A percentile compares a stretch with the other conserved stretches of the same genome.
Evolutionary conservation across 2,329 filamentous ascomycete genomes (phyloP).

Genomic region (Pseudocercospora pini-densiflorae): DNA sequence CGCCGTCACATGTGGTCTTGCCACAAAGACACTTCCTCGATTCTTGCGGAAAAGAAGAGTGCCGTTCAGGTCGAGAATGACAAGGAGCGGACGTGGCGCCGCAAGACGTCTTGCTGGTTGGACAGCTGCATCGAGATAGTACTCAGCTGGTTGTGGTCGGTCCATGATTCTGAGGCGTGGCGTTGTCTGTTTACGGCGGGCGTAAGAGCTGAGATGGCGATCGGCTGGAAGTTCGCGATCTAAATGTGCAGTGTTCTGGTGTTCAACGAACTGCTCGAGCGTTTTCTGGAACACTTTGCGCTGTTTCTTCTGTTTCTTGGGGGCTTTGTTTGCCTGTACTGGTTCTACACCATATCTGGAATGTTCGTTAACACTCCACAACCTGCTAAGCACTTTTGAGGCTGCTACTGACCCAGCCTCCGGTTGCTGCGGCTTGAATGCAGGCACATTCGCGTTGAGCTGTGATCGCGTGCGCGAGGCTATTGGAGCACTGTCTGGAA

Average conservation of each 20-base stretch:
- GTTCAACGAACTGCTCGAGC: background rate
- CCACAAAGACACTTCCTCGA: conserved; percentile 42
- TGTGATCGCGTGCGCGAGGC: background rate
- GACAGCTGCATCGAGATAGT: conserved; percentile 28
- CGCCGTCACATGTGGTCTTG: conserved; percentile 67
- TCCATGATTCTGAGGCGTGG: conserved; percentile 16
- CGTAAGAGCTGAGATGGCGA: background rate
- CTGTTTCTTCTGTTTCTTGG: background rate
- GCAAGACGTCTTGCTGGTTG: conserved; percentile 16
- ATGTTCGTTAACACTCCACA: conserved; percentile 2
- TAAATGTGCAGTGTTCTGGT: background rate
- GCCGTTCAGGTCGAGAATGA: conserved; percentile 92
- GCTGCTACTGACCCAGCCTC: conserved; percentile 4
- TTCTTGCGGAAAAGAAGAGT: conserved; percentile 77
- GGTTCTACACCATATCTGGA: background rate
- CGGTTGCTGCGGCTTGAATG: conserved; percentile 1
- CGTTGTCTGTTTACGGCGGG: background rate
- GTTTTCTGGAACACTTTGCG: background rate
- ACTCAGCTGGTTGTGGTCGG: conserved; percentile 29
- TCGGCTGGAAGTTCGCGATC: background rate
- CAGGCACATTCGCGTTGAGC: background rate
- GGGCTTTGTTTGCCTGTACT: background rate
- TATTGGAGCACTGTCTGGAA: background rate
- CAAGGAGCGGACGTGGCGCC: conserved; percentile 60
- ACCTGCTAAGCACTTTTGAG: background rate